phyloP scores from a whole-genome alignment of 2,329 filamentous ascomycete species.

The Phoma herbarum region DNA sequence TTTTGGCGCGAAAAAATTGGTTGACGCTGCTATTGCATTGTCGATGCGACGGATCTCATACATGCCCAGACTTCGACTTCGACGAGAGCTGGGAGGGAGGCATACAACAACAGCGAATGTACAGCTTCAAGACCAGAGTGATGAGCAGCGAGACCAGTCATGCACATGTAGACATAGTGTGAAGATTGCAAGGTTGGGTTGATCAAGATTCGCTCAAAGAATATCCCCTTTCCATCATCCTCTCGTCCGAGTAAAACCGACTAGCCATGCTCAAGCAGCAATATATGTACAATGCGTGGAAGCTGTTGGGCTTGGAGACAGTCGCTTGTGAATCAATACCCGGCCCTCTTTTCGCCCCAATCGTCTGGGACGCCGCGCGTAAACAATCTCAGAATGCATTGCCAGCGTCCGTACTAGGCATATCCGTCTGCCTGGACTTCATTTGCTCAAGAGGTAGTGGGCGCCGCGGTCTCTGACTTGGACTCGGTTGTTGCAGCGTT shows the following conservation, averaged over 20 bases:
- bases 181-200: neutral
- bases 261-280: conserved; percentile 14
- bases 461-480: conserved; percentile 16
- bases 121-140: no score
- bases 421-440: neutral
- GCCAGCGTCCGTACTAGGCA: neutral
- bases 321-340: conserved; percentile 3
- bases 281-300: conserved; percentile 22
- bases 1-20: neutral
- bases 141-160: neutral
- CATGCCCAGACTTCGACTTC: neutral
- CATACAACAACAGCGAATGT: no score
- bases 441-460: conserved; percentile 12
- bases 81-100: no score
- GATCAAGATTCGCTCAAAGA: conserved; percentile 17
- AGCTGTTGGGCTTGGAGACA: conserved; percentile 1
- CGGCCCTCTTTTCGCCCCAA: conserved; percentile 4
- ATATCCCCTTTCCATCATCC: conserved; percentile 3
- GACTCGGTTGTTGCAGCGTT: conserved; percentile 14
- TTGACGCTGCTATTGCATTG: no score
- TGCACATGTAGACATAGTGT: neutral
- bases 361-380: conserved; percentile 1
- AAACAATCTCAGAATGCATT: conserved; percentile 2
- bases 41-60: neutral
- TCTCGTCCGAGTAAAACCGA: neutral